phyloP scores from a whole-genome alignment of 1,284 basidiomycete species.

The Takashimella koratensis region DNA sequence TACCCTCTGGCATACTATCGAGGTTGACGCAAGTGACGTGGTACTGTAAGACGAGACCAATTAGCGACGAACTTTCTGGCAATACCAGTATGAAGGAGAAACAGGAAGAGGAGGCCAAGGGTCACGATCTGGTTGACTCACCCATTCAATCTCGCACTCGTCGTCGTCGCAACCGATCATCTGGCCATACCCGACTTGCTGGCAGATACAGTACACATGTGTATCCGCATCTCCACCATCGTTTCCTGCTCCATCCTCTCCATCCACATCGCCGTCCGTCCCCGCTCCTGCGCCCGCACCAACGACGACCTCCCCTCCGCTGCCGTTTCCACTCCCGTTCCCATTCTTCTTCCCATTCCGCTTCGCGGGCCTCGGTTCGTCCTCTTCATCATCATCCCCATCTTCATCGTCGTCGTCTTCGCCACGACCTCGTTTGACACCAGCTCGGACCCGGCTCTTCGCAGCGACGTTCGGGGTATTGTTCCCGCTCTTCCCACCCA shows the following conservation, averaged over 20 bases:
- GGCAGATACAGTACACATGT: conserved; percentile 82
- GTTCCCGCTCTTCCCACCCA: conserved; percentile 10
- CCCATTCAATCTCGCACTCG: conserved; percentile 92
- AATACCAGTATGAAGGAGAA: neutral
- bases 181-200: conserved; percentile 70
- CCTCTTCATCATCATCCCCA: conserved; percentile 26
- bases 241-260: conserved; percentile 13
- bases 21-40: conserved; percentile 77
- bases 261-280: conserved; percentile 5
- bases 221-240: conserved; percentile 51
- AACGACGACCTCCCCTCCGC: neutral
- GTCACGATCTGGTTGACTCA: conserved; percentile 52
- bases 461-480: neutral
- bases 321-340: neutral
- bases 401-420: conserved; percentile 38
- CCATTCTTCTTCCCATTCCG: conserved; percentile 10
- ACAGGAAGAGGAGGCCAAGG: neutral
- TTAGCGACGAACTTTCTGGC: neutral
- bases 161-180: conserved; percentile 94
- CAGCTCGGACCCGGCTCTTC: conserved; percentile 9
- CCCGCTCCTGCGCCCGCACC: neutral
- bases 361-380: conserved; percentile 20
- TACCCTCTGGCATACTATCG: conserved; percentile 64
- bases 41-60: conserved; percentile 57
- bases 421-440: conserved; percentile 25